Evolutionary conservation across 306 rosid genomes (phyloP), one percentile per base, ranked within the genome.

Genomic region (Sicyos baderoa): DNA sequence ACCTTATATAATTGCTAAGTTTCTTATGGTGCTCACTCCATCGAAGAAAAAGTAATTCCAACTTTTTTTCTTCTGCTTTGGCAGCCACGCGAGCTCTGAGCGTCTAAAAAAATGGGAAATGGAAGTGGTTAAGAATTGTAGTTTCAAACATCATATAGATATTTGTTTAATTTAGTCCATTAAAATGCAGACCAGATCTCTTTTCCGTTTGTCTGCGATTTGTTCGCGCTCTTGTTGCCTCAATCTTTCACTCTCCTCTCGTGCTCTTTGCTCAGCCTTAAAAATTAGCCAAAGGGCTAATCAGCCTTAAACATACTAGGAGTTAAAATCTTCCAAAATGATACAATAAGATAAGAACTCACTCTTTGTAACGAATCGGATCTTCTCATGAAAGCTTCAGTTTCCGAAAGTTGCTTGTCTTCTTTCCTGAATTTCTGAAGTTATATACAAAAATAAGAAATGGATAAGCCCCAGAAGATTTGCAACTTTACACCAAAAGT

Each of bases 251-350:
- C 99, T 93, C 83, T 90, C 99, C 76, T 93, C 99, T 37, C 90
- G 96, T 73, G 97, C 99, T 82, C 94, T 82, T 84, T 90, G 97
- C 84, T 93, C 99, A 58, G 99, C 99, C 99, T 93, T 50, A 57
- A 76, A 35, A 62, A n/a, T 48, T 71, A 37, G 53, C 16, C 19
- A 50, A 50, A 48, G 47, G 18, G 40, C 37, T 9, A 95, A 82
- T 93, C 97, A 65, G 94, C 97, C 96, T 93, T 29, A 7, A 49
- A 61, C 77, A 42, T 52, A 29, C 45, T n/a, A 44, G 64, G 49
- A 59, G 13, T 6, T 35, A 9, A 52, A 7, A 15, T 29, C 18
- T 11, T 15, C 18, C 25, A 47, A 16, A 65, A 5, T 11, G 42
- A 18, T 6, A 53, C 13, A 29, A 29, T 29, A 29, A 29, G 35